Evolutionary conservation across 2,329 filamentous ascomycete species (phyloP), one percentile per base, ranked within the genome.

Genomic region (Fusarium nelsonii): DNA sequence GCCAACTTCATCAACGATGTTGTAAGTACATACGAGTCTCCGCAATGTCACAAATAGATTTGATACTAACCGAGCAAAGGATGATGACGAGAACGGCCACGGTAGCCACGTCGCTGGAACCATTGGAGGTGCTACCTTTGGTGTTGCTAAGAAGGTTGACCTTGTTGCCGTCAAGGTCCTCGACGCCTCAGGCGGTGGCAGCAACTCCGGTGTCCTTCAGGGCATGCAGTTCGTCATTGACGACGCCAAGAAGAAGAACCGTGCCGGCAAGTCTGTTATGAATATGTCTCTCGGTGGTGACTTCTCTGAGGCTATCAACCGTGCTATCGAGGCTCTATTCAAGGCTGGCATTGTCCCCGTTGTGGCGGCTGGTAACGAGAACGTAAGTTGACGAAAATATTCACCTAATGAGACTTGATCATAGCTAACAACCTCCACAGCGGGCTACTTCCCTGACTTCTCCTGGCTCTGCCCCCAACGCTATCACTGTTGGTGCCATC

Each of bases 61-160:
- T 23, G 12, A 33, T 40, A 18, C 60, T 71, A 41, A 70, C 45
- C 14, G 32, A 16, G 40, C 4, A 34, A 37, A 82, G 78, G 74
- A 88, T 73, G 82, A 81, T 6, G 87, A 90, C 55, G 81, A 85
- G 68, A 87, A 89, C 72, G 88, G 88, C 14, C 89, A 91, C 77
- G 89, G 89, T 40, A 88, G 83, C 57, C 89, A 91, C 79, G 87
- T 89, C 28, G 84, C 87, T 11, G 89, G 87, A 26, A 91, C 87
- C 16, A 85, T 90, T 43, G 89, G 81, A 23, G 87, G 87, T 34
- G 81, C 79, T 54, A 89, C 85, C 4, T 90, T 87, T 61, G 89
- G 89, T 66, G 87, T 90, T 7, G 86, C 88, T 71, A 75, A 75
- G 71, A 75, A 75, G 65, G 72, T 62, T 32, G 78, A 80, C 57